Conservation (phyloP, 1,284 basidiomycete species). For the Microstroma glucosiphilum region DNA sequence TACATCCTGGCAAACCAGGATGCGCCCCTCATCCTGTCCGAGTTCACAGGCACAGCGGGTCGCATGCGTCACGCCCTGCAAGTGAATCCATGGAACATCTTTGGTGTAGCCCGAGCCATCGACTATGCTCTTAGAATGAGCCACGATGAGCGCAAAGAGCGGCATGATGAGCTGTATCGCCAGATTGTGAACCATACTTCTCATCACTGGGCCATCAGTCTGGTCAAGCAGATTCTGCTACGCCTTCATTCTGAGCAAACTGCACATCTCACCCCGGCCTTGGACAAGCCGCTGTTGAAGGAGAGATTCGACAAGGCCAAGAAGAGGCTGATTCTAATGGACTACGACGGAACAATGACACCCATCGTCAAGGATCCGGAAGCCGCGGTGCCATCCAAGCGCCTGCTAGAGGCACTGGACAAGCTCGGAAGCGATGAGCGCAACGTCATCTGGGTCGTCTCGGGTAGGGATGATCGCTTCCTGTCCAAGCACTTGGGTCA, state of each 20-base stretch:
- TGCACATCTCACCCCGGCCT: conserved; percentile 77
- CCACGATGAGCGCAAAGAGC: conserved; percentile 64
- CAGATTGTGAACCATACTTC: conserved; percentile 89
- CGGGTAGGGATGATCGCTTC: conserved; percentile 89
- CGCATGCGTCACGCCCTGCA: conserved; percentile 67
- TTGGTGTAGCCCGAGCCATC: conserved; percentile 91
- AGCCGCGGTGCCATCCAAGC: conserved; percentile 73
- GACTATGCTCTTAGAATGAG: conserved; percentile 79
- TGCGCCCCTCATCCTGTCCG: conserved; percentile 81
- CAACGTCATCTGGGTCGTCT: conserved; percentile 95
- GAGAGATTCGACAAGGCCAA: conserved; percentile 65
- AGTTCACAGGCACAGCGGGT: conserved; percentile 94
- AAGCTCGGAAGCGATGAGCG: conserved; percentile 69
- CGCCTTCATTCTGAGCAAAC: conserved; percentile 75
- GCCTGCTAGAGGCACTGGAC: conserved; percentile 69
- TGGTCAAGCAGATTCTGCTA: conserved; percentile 79
- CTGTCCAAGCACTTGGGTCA: conserved; percentile 85
- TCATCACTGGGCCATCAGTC: conserved; percentile 87
- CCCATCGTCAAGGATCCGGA: conserved; percentile 93
- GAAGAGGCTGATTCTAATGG: conserved; percentile 86
- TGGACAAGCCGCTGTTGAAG: conserved; percentile 64
- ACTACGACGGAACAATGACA: conserved; percentile 94
- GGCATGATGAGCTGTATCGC: conserved; percentile 67
- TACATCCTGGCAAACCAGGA: conserved; percentile 84
- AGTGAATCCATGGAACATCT: conserved; percentile 65